A percentile compares a stretch with the other conserved stretches of the same genome.
phyloP scores from a whole-genome alignment of 2,329 filamentous ascomycete species.

The Dactylonectria macrodidyma region DNA sequence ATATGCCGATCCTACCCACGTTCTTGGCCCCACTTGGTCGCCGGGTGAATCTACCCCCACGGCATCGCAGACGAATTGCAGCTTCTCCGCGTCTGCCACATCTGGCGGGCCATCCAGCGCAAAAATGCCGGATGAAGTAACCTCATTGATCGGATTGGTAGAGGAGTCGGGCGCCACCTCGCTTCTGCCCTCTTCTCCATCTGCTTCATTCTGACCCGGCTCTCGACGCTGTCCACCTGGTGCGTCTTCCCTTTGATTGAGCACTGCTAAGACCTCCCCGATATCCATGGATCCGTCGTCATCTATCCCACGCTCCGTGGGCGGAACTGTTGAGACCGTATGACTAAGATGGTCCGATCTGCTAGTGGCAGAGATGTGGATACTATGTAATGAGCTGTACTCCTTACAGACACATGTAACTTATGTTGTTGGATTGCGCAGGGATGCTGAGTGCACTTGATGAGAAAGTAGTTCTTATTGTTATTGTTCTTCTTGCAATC shows the following conservation, averaged over 20 bases:
- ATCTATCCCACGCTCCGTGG: neutral
- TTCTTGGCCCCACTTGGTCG: no score
- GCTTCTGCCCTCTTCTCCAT: neutral
- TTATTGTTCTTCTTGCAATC: no score
- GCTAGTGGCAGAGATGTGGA: no score
- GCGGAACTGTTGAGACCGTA: neutral
- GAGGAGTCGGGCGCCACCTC: neutral
- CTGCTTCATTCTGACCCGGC: no score
- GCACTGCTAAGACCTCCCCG: neutral
- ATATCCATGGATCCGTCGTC: neutral
- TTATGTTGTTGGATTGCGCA: no score
- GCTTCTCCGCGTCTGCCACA: neutral
- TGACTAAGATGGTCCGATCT: no score
- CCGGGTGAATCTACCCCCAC: neutral
- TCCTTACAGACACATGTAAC: no score
- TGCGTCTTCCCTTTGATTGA: neutral
- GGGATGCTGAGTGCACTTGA: no score
- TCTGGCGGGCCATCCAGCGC: constrained; percentile 1
- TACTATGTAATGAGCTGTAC: no score
- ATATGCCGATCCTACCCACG: no score
- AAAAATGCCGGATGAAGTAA: constrained; percentile 10
- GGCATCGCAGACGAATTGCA: neutral
- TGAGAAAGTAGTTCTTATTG: no score
- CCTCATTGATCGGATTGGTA: neutral
- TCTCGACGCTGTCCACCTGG: no score